Base-by-base conservation (phyloP, 345 rosid genomes). In the Citrus maxima region DNA sequence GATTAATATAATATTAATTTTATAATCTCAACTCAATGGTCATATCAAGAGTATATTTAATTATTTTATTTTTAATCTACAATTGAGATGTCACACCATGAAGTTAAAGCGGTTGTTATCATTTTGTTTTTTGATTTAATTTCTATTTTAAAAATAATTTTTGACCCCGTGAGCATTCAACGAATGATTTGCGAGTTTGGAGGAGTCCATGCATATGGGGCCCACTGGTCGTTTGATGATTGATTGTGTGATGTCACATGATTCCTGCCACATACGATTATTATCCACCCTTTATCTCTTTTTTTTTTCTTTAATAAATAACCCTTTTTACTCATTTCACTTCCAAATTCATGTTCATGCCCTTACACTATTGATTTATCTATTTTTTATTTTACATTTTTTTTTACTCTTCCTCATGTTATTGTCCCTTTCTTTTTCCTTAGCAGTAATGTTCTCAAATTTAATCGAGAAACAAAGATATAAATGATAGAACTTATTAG, bases 261-360 rank as follows among this genome's bases (percentile, higher is more conserved):
- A 27, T 67, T 64, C 35, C 37, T 75, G 70, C 27, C 78, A 75
- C 30, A 71, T 6, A 64, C 21, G 40, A 74, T 28, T 74, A 16
- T 14, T 40, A 49, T 56, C 74, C 18, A 46, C 0, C 1, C 22
- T 51, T 51, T 18, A 16, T 4, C 4, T 0, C 3, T n/a, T 0
- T 10, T 10, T 46, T 42, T 12, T 12, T 46, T 0, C 2, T 12
- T 46, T 12, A 10, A 10, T 40, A 7, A 8, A 38, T 38, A 40
- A 40, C 0, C 16, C 51, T 14, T 1, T 42, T 12, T 32, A 12
- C 16, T 12, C 22, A 5, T 18, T 51, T 51, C 56, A 51, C 56
- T 16, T 51, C 22, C 9, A 37, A 38, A 10, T 32, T 32, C 1
- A 18, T 18, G 42, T 25, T 16, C 21, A 30, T 63, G 28, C 32